A percentile compares a stretch with the other conserved stretches of the same genome.
phyloP scores from a whole-genome alignment of 2,329 filamentous ascomycete genomes.

The Tolypocladium tundrense region DNA sequence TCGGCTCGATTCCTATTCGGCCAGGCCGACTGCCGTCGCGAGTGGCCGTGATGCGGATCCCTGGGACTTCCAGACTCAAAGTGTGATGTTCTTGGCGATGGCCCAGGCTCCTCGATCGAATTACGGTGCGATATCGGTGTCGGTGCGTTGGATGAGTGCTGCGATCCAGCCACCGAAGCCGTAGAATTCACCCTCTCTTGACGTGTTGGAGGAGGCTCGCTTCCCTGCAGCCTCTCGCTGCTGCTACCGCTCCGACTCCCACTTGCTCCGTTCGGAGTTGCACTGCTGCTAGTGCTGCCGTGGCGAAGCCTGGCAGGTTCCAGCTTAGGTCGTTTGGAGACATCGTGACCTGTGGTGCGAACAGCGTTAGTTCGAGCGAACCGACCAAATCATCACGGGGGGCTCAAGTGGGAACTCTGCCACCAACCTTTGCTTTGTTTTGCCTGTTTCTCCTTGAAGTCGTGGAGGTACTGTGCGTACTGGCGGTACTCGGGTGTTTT shows the following conservation, averaged over 20 bases:
- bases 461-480: conserved; percentile 62
- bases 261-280: conserved; percentile 23
- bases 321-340: conserved; percentile 36
- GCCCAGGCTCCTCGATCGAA: conserved; percentile 30
- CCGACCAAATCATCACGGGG: background rate
- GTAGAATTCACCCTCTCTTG: conserved; percentile 39
- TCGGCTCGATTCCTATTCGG: conserved; percentile 6
- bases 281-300: conserved; percentile 30
- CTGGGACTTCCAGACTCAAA: conserved; percentile 23
- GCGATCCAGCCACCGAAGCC: conserved; percentile 34
- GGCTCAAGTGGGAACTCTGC: background rate
- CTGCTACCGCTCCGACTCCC: conserved; percentile 37
- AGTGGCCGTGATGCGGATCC: conserved; percentile 15
- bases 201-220: conserved; percentile 35
- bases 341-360: conserved; percentile 21
- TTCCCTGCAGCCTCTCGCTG: conserved; percentile 36
- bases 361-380: conserved; percentile 4
- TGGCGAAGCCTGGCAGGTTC: conserved; percentile 26
- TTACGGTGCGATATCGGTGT: conserved; percentile 23
- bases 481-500: conserved; percentile 60
- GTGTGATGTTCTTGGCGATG: conserved; percentile 29
- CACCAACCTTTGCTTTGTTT: conserved; percentile 42
- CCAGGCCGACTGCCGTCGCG: conserved; percentile 15
- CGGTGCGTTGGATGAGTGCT: conserved; percentile 28
- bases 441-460: conserved; percentile 67